Base-by-base conservation (phyloP, 1,284 basidiomycete species). In the Waitea zeae region DNA sequence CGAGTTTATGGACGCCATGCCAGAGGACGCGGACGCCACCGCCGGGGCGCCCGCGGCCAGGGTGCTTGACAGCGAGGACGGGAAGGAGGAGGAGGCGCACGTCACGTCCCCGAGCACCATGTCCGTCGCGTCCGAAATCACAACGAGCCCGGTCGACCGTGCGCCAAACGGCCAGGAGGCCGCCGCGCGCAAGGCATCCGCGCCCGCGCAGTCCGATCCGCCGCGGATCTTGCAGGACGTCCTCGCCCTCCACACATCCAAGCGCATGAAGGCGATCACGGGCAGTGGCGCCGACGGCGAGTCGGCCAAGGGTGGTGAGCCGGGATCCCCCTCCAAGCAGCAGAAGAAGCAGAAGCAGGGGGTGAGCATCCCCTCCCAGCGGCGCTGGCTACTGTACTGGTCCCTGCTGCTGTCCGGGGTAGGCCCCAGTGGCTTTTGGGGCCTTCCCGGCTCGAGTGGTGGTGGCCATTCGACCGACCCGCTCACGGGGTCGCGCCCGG, bases 331-430 rank as follows among this genome's bases (percentile, higher is more conserved):
- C n/a, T n/a, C n/a, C 32, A 20, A 20, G 14, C 42, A 46, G n/a
- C 40, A 42, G 14, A 57, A 57, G 39, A 71, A 68, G 41, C 44
- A 49, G 14, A 70, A 67, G 44, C 70, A 68, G 47, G 78, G 78
- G 12, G 74, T 82, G 24, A 80, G 73, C 43, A 80, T 83, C 41
- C 76, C 79, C 0, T 77, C 72, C 39, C 80, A 82, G 49, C 61
- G 68, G 4, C 64, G 79, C 11, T 83, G 72, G 62, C 53, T 83
- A 11, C 63, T 66, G 42, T 82, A 82, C 46, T 82, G 77, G 78
- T 69, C 74, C 2, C 58, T 72, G 4, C 44, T 78, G n/a, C 58
- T 82, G 19, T 56, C 64, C 1, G 56, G 63, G 31, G 62, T 64
- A 33, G 68, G 59, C 0, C 75, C 75, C 3, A 40, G 49, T 1